These are phyloP conservation scores for Aphanocladium album DNA, from an alignment of 2,329 filamentous ascomycete genomes.

Conservation along the genomic window DNA sequence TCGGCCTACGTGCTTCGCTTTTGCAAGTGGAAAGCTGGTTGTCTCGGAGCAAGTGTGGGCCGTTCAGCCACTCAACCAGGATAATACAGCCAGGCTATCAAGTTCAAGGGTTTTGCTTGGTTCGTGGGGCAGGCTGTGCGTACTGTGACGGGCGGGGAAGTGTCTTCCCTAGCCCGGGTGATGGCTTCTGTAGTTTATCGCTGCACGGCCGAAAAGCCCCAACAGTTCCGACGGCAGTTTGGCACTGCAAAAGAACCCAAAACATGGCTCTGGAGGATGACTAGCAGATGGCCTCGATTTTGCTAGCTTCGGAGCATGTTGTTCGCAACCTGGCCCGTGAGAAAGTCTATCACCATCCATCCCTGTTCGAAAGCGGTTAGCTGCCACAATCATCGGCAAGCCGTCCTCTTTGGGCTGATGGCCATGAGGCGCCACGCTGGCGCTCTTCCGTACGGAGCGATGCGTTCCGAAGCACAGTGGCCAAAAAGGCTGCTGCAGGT, in stretches of 20 bases:
- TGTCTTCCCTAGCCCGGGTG: conserved; percentile 8
- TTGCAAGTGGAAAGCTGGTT: background rate
- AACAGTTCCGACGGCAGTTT: conserved; percentile 6
- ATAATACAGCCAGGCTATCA: background rate
- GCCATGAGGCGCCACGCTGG: background rate
- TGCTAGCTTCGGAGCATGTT: background rate
- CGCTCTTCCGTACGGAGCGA: conserved; percentile 3
- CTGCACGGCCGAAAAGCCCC: background rate
- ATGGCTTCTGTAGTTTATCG: conserved; percentile 13
- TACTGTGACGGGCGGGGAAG: conserved; percentile 11
- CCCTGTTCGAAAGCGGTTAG: background rate
- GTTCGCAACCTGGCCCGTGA: background rate
- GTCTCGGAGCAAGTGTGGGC: background rate
- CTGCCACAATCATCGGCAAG: background rate
- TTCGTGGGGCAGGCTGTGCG: conserved; percentile 3
- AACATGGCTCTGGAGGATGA: background rate
- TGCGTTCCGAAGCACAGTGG: conserved; percentile 1
- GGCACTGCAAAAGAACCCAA: background rate
- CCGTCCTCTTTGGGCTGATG: background rate
- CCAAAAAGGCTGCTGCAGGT: conserved; percentile 6
- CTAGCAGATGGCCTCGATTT: background rate
- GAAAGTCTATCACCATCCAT: background rate
- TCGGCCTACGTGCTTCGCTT: background rate
- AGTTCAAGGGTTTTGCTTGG: background rate
- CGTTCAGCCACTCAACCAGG: background rate